Percentiles rank a stretch among this genome's conserved stretches.
These are phyloP conservation scores for Chlorella variabilis DNA, from an alignment of 163 green algal species.

Conservation along the genomic window DNA sequence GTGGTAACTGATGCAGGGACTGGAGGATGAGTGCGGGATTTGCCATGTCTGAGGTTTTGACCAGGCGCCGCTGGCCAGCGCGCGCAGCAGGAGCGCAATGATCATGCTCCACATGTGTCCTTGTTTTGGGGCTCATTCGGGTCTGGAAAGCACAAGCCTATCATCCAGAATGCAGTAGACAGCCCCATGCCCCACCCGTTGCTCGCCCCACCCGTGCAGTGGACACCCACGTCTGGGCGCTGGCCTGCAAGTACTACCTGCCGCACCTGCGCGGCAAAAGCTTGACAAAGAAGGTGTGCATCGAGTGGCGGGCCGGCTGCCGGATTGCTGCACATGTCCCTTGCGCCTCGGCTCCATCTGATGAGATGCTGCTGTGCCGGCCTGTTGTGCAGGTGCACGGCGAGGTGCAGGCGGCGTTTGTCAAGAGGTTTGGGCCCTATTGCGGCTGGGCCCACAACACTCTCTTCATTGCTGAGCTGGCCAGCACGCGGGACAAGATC, in stretches of 20 bases:
- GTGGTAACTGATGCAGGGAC: too few species aligned
- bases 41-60: too few species aligned
- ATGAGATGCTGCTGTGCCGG: background rate
- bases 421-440: slow-evolving; percentile 54
- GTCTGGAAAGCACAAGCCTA: too few species aligned
- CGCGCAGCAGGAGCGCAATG: too few species aligned
- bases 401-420: slow-evolving; percentile 50
- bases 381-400: background rate
- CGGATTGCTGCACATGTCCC: too few species aligned
- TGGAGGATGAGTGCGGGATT: too few species aligned
- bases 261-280: slow-evolving; percentile 76
- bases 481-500: slow-evolving; percentile 23
- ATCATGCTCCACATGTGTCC: too few species aligned
- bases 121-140: too few species aligned
- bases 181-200: too few species aligned
- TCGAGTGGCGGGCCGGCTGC: slow-evolving; percentile 48
- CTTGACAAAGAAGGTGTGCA: slow-evolving; percentile 61
- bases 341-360: slow-evolving; percentile 7
- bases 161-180: too few species aligned
- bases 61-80: too few species aligned
- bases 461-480: slow-evolving; percentile 64
- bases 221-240: slow-evolving; percentile 96
- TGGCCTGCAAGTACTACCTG: slow-evolving; percentile 80
- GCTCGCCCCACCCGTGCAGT: slow-evolving; percentile 75
- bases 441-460: slow-evolving; percentile 72